These are phyloP conservation scores for Fusarium sulawesiense DNA, from an alignment of 2,329 filamentous ascomycete genomes.

Conservation along the genomic window DNA sequence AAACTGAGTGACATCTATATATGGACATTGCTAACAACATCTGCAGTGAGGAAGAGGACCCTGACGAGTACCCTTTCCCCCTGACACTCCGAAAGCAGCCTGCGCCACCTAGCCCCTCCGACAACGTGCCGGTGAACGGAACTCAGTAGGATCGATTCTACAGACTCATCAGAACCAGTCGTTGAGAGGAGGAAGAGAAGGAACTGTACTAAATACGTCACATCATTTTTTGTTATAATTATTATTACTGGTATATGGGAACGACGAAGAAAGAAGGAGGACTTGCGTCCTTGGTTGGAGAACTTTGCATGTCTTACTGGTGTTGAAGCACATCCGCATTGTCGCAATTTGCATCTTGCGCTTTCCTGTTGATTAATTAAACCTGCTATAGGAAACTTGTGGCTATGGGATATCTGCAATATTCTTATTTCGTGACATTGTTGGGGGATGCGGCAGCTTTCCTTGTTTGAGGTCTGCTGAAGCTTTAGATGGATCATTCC, in stretches of 20 bases:
- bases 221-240: slow-evolving; percentile 31
- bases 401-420: slow-evolving; percentile 18
- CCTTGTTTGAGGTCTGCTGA: not conserved
- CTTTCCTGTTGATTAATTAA: slow-evolving; percentile 35
- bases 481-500: not conserved
- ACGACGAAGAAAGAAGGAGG: slow-evolving; percentile 2
- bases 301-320: slow-evolving; percentile 39
- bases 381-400: slow-evolving; percentile 22
- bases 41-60: slow-evolving; percentile 88
- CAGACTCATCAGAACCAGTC: slow-evolving; percentile 6
- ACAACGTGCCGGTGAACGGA: slow-evolving; percentile 43
- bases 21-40: slow-evolving; percentile 30
- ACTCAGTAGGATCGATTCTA: slow-evolving; percentile 32
- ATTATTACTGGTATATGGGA: slow-evolving; percentile 26
- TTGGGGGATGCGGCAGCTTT: not conserved
- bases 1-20: not conserved
- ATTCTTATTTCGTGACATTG: not conserved
- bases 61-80: slow-evolving; percentile 74
- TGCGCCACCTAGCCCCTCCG: slow-evolving; percentile 41
- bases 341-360: slow-evolving; percentile 32
- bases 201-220: slow-evolving; percentile 24
- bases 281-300: slow-evolving; percentile 11
- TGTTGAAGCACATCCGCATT: slow-evolving; percentile 40
- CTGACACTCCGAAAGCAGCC: slow-evolving; percentile 66
- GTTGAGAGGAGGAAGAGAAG: slow-evolving; percentile 16